Evolutionary conservation across 225 moss, liverwort and hornwort genomes (phyloP), one percentile per base, ranked within the genome.

Genomic region (Asterella californica): DNA sequence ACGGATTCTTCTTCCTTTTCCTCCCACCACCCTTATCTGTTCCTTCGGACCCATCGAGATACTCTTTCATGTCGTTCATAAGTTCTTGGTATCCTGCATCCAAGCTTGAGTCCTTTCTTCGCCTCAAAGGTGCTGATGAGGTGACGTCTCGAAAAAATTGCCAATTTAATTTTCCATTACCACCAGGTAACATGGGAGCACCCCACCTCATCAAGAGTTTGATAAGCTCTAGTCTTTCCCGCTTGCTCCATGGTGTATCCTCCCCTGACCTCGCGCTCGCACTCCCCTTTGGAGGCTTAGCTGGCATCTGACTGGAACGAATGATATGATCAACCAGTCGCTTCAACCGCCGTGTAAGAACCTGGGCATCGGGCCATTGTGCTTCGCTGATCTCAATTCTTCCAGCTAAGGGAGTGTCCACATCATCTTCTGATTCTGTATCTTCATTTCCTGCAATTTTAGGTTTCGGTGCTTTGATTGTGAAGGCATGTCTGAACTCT

Each of bases 121-220:
- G 89, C 81, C 91, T 92, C 78, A 92, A 79, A 73, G 92, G 91
- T 49, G 87, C 76, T 78, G 88, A 89, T 32, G 87, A 86, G 34
- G 92, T 88, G 72, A 79, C 86, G 55, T 90, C 91, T 12, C 84
- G 87, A 77, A 92, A 68, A 59, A 83, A 76, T 82, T 91, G 91
- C 92, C 92, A 92, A 82, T 80, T 88, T 34, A 92, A 86, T 85
- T 91, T 91, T 38, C 80, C 83, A 81, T 87, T 60, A 19, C 27
- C 85, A 52, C 91, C 91, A 33, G 82, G 89, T 80, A 88, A 87
- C 89, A 92, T 52, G 63, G 92, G 92, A 52, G 88, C 83, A 64
- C 92, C 92, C 92, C 92, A 92, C 82, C 89, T 90, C 92, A 92
- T 92, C 77, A 92, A 77, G 53, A 89, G 89, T 82, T 89, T 84